Evolutionary conservation across 1,139 yeast species (phyloP).

Genomic region (Saccharomyces pastorianus): DNA sequence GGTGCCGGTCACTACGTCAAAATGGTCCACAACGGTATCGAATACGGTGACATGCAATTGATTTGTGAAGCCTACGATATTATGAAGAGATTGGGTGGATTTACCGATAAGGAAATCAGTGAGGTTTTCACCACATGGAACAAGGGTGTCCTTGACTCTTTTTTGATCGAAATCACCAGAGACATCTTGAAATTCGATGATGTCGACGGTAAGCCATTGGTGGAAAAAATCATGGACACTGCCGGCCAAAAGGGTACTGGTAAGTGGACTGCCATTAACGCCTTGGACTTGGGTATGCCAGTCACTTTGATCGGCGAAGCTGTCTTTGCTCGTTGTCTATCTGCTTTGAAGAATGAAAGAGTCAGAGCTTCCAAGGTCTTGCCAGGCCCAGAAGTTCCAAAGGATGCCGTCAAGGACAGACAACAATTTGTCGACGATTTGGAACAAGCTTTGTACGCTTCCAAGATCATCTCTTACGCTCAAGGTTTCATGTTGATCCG

Average conservation of each 20-base stretch:
- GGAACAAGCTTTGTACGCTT: slow-evolving; percentile 97
- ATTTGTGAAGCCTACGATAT: slow-evolving; percentile 96
- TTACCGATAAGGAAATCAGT: slow-evolving; percentile 86
- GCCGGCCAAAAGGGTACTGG: slow-evolving; percentile 99
- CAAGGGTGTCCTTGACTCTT: slow-evolving; percentile 95
- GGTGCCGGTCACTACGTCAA: slow-evolving; percentile 99
- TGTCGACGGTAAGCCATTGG: slow-evolving; percentile 81
- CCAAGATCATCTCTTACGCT: slow-evolving; percentile 96
- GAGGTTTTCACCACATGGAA: slow-evolving; percentile 91
- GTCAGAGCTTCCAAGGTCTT: slow-evolving; percentile 70
- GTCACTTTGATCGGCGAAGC: slow-evolving; percentile 98
- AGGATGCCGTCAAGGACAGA: slow-evolving; percentile 61
- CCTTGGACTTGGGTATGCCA: slow-evolving; percentile 96
- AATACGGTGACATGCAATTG: slow-evolving; percentile 99
- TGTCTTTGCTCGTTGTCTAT: slow-evolving; percentile 91
- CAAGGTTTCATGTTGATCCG: slow-evolving; percentile 99
- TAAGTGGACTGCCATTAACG: slow-evolving; percentile 98
- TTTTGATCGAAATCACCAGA: slow-evolving; percentile 93
- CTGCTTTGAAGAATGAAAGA: slow-evolving; percentile 89
- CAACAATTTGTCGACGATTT: slow-evolving; percentile 80
- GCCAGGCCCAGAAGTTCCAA: slow-evolving; percentile 65
- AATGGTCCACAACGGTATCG: slow-evolving; percentile 99
- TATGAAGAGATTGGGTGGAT: slow-evolving; percentile 88
- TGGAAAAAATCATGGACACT: slow-evolving; percentile 90
- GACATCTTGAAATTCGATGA: slow-evolving; percentile 86